phyloP scores from a whole-genome alignment of 306 rosid species.

The Malus domestica region ASM211411v1 NC_041790.1:6511501-6512000 shows the following conservation, averaged over 20 bases:
- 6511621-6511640: not conserved
- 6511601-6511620: not conserved
- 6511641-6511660: not conserved
- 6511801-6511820: constrained; percentile 19
- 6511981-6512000: not conserved
- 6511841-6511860: constrained; percentile 38
- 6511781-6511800: constrained; percentile 14
- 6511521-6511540: constrained; percentile 20
- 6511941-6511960: not conserved
- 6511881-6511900: not conserved
- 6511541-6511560: not conserved
- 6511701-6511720: not conserved
- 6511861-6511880: constrained; percentile 35
- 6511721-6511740: not conserved
- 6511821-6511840: constrained; percentile 28
- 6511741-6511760: constrained; percentile 9
- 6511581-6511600: not conserved
- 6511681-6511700: constrained; percentile 1
- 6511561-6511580: not conserved
- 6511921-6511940: not conserved
- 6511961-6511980: not conserved
- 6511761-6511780: constrained; percentile 2
- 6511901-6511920: not conserved
- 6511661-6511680: constrained; percentile 1
- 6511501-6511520: constrained; percentile 19